phyloP scores from a whole-genome alignment of 1,139 yeast species.

The Debaryomyces subglobosus region DNA sequence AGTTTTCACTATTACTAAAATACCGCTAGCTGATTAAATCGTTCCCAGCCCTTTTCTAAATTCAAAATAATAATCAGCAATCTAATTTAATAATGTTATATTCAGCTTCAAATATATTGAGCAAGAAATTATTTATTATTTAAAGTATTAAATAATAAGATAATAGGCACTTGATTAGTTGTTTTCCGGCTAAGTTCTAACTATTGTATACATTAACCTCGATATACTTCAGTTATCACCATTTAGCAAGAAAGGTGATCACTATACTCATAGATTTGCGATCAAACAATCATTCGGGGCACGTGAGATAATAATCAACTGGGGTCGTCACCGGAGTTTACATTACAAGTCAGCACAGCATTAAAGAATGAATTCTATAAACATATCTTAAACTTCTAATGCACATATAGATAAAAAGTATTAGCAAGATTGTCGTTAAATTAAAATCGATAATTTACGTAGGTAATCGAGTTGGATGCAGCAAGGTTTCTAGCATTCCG shows the following conservation, averaged over 20 bases:
- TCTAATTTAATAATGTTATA: background rate
- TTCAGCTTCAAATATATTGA: background rate
- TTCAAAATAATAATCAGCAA: conserved; percentile 2
- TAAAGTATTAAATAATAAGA: background rate
- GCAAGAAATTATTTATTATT: background rate
- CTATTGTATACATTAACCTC: background rate
- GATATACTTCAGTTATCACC: background rate
- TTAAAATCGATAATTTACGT: background rate
- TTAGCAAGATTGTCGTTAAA: background rate
- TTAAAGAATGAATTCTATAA: background rate
- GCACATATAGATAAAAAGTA: background rate
- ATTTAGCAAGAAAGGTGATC: conserved; percentile 3
- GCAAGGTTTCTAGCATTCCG: conserved; percentile 20
- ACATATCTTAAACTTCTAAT: background rate
- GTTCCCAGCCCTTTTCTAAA: background rate
- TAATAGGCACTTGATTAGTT: background rate
- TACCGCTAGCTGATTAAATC: background rate
- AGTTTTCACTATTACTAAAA: background rate
- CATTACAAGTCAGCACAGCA: background rate
- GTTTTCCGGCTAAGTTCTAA: background rate
- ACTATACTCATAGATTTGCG: conserved; percentile 1
- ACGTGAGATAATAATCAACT: background rate
- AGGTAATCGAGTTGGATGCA: background rate
- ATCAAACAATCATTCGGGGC: background rate
- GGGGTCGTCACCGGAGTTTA: background rate